Base-by-base conservation (phyloP, 129 eudicot species). In the Kitagawia praeruptora region DNA sequence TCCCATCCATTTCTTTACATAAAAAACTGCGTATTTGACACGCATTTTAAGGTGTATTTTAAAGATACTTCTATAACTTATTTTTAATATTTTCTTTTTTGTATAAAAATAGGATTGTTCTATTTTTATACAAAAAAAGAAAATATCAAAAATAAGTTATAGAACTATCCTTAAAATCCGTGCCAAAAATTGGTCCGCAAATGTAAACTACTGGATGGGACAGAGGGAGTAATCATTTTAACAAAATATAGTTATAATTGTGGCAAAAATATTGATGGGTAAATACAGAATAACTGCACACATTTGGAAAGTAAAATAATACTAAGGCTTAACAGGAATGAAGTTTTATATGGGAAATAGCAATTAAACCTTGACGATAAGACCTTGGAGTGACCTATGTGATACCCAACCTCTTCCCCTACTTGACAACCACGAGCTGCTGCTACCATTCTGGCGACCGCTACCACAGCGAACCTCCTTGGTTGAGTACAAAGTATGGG, bases 371-470 rank as follows among this genome's bases (percentile, higher is more conserved):
- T 91, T 56, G 89, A 42, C 40, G 98, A 94, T 77, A 86, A 77
- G 78, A 92, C 93, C 87, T 75, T 87, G 71, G 97, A 92, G 69
- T 94, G 97, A 80, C 98, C 98, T 40, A 94, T 94, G 83, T 94
- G 98, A 85, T 92, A 94, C 70, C 98, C 98, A 81, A 94, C 92
- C 84, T 94, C 98, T 42, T 84, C 97, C 70, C 98, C 98, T 19
- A 89, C 84, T 92, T 83, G 86, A 86, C 97, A 90, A 66, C 90
- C 89, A 53, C 97, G 88, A 82, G 96, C 89, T 76, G 79, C 83
- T 71, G 98, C 97, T 79, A 94, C 98, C 97, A 90, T 91, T 71
- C 85, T 92, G 63, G 98, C 97, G 81, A 94, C 97, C 49, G 98
- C 98, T 28, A 94, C 98, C 82, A 94, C 98, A 51, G 98, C 98